phyloP scores from a whole-genome alignment of 1,139 yeast genomes.

The Yarrowia galli region DNA sequence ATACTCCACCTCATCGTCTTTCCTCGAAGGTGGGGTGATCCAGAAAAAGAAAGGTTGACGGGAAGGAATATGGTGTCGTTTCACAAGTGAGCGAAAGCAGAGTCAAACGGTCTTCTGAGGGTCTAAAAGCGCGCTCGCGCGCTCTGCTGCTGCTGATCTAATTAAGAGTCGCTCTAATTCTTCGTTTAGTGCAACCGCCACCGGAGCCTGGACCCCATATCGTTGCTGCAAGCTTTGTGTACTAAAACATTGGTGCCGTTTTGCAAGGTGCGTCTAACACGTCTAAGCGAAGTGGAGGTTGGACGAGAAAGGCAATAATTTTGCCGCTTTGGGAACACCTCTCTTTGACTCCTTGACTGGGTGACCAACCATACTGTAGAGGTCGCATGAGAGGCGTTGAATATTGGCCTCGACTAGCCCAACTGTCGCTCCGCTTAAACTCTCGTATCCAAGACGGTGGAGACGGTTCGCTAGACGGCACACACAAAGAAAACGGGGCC shows the following conservation, averaged over 20 bases:
- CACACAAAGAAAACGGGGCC: conserved; percentile 2
- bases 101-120: not conserved
- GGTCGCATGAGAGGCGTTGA: conserved; percentile 34
- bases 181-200: conserved; percentile 1
- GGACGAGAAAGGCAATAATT: conserved; percentile 13
- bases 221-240: no score
- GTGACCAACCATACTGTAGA: not conserved
- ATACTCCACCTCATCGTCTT: conserved; percentile 3
- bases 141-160: no score
- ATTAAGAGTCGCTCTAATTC: not conserved
- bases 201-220: not conserved
- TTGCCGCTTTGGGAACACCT: conserved; percentile 4
- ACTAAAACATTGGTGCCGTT: conserved; percentile 19
- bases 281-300: conserved; percentile 28
- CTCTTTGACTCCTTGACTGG: no score
- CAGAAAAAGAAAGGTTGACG: not conserved
- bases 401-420: conserved; percentile 16
- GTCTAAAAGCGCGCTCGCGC: not conserved
- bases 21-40: not conserved
- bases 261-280: not conserved
- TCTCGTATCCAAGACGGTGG: conserved; percentile 20
- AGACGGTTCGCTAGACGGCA: conserved; percentile 4
- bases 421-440: conserved; percentile 19
- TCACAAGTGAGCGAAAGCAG: no score
- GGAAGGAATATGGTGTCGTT: no score